phyloP scores from a whole-genome alignment of 1,284 basidiomycete species.

The Marasmius fiardii region DNA sequence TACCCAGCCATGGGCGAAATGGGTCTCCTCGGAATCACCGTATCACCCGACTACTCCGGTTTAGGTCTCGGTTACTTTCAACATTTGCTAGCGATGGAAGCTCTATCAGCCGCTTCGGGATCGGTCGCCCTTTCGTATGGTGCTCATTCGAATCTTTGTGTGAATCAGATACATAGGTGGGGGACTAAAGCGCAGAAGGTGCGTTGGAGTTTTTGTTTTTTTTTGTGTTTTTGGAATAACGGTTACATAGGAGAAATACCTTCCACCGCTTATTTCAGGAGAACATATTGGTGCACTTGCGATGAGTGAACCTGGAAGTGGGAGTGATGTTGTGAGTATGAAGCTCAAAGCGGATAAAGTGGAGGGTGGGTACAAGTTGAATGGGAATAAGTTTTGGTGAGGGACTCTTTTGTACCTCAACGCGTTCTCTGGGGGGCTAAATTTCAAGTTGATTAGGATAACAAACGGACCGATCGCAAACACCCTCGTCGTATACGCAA shows the following conservation, averaged over 20 bases:
- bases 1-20: conserved; percentile 90
- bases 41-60: conserved; percentile 76
- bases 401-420: no score
- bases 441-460: conserved; percentile 58
- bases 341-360: conserved; percentile 75
- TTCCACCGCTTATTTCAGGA: conserved; percentile 81
- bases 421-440: no score
- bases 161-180: conserved; percentile 87
- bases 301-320: conserved; percentile 91
- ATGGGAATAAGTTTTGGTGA: conserved; percentile 92
- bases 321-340: conserved; percentile 95
- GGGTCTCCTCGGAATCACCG: conserved; percentile 84
- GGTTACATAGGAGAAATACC: conserved; percentile 56
- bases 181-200: conserved; percentile 82
- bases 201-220: background rate
- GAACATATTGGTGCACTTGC: conserved; percentile 87
- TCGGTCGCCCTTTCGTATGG: conserved; percentile 92
- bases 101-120: conserved; percentile 85
- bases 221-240: background rate
- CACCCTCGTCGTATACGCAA: conserved; percentile 92
- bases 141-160: conserved; percentile 90
- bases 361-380: conserved; percentile 74
- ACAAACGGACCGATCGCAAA: conserved; percentile 92
- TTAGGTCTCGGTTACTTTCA: conserved; percentile 82
- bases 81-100: conserved; percentile 92